Evolutionary conservation across 192 early-diverging fungal species (phyloP).

Genomic region (Coemansia sp.): DNA sequence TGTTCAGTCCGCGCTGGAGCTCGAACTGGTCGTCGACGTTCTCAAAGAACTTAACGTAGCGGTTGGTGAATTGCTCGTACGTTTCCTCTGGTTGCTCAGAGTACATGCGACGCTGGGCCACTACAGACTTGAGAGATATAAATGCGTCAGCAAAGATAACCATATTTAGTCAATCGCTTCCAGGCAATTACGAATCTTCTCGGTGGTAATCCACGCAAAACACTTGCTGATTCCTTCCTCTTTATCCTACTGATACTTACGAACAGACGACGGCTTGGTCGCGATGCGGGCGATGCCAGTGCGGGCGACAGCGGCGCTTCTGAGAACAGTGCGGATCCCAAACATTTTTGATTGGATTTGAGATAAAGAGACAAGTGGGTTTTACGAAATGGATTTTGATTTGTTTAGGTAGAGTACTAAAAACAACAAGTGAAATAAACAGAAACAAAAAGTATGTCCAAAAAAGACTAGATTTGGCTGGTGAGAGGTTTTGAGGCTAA

Average conservation of each 20-base stretch:
- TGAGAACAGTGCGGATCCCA: constrained; percentile 48
- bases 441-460: constrained; percentile 10
- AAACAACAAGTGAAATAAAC: constrained; percentile 6
- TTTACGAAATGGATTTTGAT: not conserved
- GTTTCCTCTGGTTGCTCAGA: constrained; percentile 73
- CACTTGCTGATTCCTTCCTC: not conserved
- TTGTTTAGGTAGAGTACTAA: not conserved
- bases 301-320: constrained; percentile 40
- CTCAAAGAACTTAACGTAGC: constrained; percentile 81
- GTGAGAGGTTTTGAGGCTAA: not conserved
- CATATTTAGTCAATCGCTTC: not conserved
- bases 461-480: constrained; percentile 2
- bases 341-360: constrained; percentile 31
- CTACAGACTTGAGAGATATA: constrained; percentile 7
- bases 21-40: constrained; percentile 93
- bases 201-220: not conserved
- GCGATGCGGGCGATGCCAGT: constrained; percentile 14
- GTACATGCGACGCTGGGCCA: constrained; percentile 62
- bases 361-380: not conserved
- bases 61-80: constrained; percentile 76
- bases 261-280: constrained; percentile 21
- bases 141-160: not conserved
- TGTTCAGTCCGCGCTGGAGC: constrained; percentile 96
- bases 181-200: not conserved
- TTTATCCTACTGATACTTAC: constrained; percentile 33